phyloP scores from a whole-genome alignment of 2,329 filamentous ascomycete species.

The Sclerotinia minor region DNA sequence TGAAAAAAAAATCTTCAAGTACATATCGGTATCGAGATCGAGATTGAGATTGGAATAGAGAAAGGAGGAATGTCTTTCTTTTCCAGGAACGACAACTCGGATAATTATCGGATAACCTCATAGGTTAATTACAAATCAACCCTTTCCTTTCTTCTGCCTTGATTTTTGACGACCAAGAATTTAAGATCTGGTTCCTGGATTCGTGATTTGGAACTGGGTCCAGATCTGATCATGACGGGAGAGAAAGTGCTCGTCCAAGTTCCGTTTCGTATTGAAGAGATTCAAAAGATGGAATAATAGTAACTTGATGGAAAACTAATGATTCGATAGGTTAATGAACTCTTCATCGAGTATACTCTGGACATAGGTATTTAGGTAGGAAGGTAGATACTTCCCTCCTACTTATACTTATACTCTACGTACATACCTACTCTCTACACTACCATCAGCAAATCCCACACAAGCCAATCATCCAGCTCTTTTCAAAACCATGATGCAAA shows the following conservation, averaged over 20 bases:
- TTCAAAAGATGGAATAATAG: no score
- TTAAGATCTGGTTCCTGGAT: slow-evolving; percentile 5
- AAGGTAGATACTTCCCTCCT: neutral
- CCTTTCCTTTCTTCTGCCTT: neutral
- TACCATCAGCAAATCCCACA: neutral
- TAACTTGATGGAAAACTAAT: neutral
- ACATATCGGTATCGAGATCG: no score
- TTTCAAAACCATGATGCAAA: slow-evolving; percentile 3
- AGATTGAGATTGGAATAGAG: no score
- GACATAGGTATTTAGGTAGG: no score
- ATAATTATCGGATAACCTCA: neutral
- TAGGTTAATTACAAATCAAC: neutral
- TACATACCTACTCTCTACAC: neutral
- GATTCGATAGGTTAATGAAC: neutral
- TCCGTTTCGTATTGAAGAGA: no score
- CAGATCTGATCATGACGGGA: neutral
- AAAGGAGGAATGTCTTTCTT: no score
- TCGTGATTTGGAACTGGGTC: neutral
- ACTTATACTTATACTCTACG: neutral
- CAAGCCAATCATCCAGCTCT: neutral
- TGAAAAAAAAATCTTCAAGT: no score
- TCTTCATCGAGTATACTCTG: no score
- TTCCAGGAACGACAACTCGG: neutral
- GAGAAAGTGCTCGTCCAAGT: no score
- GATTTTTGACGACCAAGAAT: neutral